Evolutionary conservation across 2,329 filamentous ascomycete genomes (phyloP).

Genomic region (Raffaelea arxii): DNA sequence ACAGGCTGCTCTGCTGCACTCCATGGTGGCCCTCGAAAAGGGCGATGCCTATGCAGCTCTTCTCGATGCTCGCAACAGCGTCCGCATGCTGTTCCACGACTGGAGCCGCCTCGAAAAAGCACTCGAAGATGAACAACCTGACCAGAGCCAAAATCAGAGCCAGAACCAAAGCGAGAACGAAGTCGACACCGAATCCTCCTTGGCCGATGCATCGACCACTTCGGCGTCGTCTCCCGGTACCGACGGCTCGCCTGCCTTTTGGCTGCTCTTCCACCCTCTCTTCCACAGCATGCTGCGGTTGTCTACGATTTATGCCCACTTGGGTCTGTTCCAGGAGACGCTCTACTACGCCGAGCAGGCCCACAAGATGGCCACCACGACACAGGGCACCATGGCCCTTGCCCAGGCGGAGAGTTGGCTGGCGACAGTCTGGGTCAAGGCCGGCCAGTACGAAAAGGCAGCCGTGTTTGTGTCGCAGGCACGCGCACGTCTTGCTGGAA

Average conservation of each 20-base stretch:
- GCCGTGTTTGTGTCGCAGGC: constrained; percentile 44
- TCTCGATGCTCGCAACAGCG: constrained; percentile 43
- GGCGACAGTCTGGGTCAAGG: constrained; percentile 44
- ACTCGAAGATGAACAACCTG: constrained; percentile 1
- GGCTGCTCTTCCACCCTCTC: constrained; percentile 67
- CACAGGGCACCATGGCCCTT: constrained; percentile 49
- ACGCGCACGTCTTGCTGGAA: constrained; percentile 37
- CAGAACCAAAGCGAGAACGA: neutral
- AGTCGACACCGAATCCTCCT: neutral
- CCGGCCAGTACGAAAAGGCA: constrained; percentile 50
- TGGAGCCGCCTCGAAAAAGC: constrained; percentile 42
- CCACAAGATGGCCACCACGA: constrained; percentile 61
- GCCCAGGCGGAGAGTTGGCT: constrained; percentile 46
- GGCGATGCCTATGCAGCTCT: constrained; percentile 52
- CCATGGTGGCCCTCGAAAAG: constrained; percentile 52
- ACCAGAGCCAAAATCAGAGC: neutral
- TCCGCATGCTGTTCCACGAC: constrained; percentile 45
- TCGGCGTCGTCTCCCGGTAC: neutral
- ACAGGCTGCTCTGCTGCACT: constrained; percentile 54
- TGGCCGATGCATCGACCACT: neutral
- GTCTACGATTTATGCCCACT: constrained; percentile 68
- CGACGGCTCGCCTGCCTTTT: constrained; percentile 51
- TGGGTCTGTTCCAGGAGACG: constrained; percentile 82
- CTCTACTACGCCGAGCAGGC: constrained; percentile 82
- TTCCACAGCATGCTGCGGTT: constrained; percentile 64